phyloP scores from a whole-genome alignment of 371 early-diverging fungal genomes.

The Mortierella sp. region DNA sequence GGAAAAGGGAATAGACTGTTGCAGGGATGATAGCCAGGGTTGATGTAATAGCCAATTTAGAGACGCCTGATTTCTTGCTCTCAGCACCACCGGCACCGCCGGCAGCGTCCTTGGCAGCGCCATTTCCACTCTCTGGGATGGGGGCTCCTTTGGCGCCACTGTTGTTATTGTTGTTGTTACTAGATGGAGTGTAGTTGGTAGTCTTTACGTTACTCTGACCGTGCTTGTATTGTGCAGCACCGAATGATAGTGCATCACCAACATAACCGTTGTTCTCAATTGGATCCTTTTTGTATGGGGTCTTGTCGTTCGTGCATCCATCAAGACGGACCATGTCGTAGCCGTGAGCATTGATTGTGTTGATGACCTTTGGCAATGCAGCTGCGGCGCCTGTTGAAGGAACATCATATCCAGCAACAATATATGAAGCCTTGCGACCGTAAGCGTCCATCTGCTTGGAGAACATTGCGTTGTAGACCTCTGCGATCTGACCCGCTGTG shows the following conservation, averaged over 20 bases:
- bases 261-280: conserved; percentile 58
- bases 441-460: conserved; percentile 65
- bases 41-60: conserved; percentile 18
- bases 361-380: conserved; percentile 62
- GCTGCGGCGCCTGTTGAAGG: conserved; percentile 65
- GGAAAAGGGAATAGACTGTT: conserved; percentile 23
- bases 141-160: not conserved
- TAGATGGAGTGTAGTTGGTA: conserved; percentile 4
- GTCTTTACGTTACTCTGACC: no score
- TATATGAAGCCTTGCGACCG: conserved; percentile 67
- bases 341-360: conserved; percentile 62
- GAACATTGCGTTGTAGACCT: conserved; percentile 60
- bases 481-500: conserved; percentile 59
- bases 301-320: conserved; percentile 66
- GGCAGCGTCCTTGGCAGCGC: conserved; percentile 1
- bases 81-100: conserved; percentile 1
- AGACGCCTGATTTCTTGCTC: conserved; percentile 15
- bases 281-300: conserved; percentile 64
- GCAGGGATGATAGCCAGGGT: conserved; percentile 33
- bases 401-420: conserved; percentile 69
- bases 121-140: not conserved
- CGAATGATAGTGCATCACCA: conserved; percentile 62
- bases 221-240: conserved; percentile 62
- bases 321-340: conserved; percentile 72
- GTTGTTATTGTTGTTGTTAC: not conserved